Percentiles rank a stretch among this genome's conserved stretches.
These are phyloP conservation scores for Lactarius evosmus DNA, from an alignment of 768 basidiomycete genomes.

Conservation along the genomic window DNA sequence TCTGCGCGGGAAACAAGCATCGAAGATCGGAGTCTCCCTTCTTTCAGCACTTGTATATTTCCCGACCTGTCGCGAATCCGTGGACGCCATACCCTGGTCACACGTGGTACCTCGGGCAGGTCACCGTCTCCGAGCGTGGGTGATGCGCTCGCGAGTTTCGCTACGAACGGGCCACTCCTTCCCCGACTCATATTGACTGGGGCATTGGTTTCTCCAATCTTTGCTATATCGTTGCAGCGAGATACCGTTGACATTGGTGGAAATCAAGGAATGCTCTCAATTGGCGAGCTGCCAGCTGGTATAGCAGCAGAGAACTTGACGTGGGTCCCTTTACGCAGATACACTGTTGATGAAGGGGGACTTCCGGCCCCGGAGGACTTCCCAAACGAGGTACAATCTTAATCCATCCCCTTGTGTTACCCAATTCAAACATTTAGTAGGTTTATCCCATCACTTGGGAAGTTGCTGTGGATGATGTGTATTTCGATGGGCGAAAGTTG, in stretches of 20 bases:
- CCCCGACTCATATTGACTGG: slow-evolving; percentile 35
- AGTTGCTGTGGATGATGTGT: slow-evolving; percentile 66
- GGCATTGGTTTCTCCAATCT: slow-evolving; percentile 43
- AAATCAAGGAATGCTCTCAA: slow-evolving; percentile 59
- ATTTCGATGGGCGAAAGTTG: slow-evolving; percentile 61
- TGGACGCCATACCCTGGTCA: neutral
- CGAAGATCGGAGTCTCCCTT: neutral
- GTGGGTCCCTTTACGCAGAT: slow-evolving; percentile 62
- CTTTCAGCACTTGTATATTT: slow-evolving; percentile 13
- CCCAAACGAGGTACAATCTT: slow-evolving; percentile 53
- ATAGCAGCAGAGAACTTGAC: slow-evolving; percentile 50
- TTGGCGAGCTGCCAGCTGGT: slow-evolving; percentile 60
- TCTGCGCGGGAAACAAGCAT: neutral
- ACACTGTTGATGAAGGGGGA: slow-evolving; percentile 50
- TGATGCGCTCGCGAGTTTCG: slow-evolving; percentile 33
- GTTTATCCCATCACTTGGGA: slow-evolving; percentile 53
- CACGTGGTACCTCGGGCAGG: neutral
- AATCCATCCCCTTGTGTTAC: neutral
- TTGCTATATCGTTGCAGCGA: slow-evolving; percentile 60
- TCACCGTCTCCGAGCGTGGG: slow-evolving; percentile 2
- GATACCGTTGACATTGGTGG: slow-evolving; percentile 66
- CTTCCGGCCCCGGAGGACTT: slow-evolving; percentile 53
- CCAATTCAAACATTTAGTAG: slow-evolving; percentile 19
- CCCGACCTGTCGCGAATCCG: slow-evolving; percentile 23
- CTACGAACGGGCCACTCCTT: slow-evolving; percentile 36